These are phyloP conservation scores for Choanephora cucurbitarum DNA, from an alignment of 371 early-diverging fungal genomes.

Conservation along the genomic window DNA sequence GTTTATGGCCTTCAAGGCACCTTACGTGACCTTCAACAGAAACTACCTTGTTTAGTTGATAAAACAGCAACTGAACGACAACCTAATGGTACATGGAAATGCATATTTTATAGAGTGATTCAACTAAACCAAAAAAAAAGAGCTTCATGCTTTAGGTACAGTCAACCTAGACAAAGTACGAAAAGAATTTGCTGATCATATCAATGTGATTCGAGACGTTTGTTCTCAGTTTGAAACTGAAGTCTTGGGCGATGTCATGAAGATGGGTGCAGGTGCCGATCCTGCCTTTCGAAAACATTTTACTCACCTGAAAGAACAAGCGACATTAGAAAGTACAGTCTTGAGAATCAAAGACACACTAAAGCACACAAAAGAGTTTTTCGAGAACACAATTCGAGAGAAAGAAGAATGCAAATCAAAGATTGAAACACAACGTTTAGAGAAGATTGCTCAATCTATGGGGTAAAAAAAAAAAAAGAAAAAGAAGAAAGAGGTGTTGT, in stretches of 20 bases:
- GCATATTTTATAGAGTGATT: background rate
- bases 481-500: too few species aligned
- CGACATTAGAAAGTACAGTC: slow-evolving; percentile 52
- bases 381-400: slow-evolving; percentile 47
- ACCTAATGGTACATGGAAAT: slow-evolving; percentile 26
- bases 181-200: slow-evolving; percentile 51
- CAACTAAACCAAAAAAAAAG: slow-evolving; percentile 28
- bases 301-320: slow-evolving; percentile 61
- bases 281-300: slow-evolving; percentile 60
- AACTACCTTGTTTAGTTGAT: slow-evolving; percentile 23
- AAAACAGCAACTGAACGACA: slow-evolving; percentile 6
- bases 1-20: slow-evolving; percentile 39
- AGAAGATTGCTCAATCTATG: slow-evolving; percentile 44
- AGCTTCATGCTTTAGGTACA: slow-evolving; percentile 58
- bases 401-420: slow-evolving; percentile 49
- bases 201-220: slow-evolving; percentile 54
- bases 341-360: slow-evolving; percentile 49
- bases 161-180: slow-evolving; percentile 53
- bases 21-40: slow-evolving; percentile 30
- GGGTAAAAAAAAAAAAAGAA: slow-evolving; percentile 37
- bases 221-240: slow-evolving; percentile 63
- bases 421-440: slow-evolving; percentile 35
- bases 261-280: slow-evolving; percentile 56
- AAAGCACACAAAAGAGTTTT: slow-evolving; percentile 41
- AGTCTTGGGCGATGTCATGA: slow-evolving; percentile 60